Conservation (phyloP, 108 stramenopile species). For the Fragilariopsis cylindrus region DNA sequence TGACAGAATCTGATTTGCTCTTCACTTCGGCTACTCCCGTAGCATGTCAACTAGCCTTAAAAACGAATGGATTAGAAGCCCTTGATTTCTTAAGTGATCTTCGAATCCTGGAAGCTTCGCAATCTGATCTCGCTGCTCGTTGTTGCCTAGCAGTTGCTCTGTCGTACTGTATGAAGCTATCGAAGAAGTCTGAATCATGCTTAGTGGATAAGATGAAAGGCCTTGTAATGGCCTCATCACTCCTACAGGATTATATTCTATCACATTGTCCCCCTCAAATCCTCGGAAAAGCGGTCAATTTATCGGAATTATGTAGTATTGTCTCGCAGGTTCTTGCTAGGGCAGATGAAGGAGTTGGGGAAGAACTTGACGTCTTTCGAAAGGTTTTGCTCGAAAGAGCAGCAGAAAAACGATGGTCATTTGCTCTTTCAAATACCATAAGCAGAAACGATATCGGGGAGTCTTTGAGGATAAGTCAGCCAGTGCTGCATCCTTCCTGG, state of each 20-base stretch:
- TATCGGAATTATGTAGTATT: constrained; percentile 55
- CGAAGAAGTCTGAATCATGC: not conserved
- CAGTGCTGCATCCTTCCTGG: constrained; percentile 68
- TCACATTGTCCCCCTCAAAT: constrained; percentile 33
- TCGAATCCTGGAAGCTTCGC: constrained; percentile 23
- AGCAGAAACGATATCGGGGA: not conserved
- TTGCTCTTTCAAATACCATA: constrained; percentile 12
- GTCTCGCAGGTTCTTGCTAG: constrained; percentile 55
- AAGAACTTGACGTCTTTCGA: constrained; percentile 52
- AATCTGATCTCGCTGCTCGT: constrained; percentile 22
- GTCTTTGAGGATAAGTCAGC: constrained; percentile 20
- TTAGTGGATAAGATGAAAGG: constrained; percentile 23
- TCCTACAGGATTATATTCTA: constrained; percentile 62
- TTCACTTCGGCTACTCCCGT: constrained; percentile 21
- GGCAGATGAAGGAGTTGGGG: constrained; percentile 74
- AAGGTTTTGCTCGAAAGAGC: constrained; percentile 28
- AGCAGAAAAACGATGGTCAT: constrained; percentile 17
- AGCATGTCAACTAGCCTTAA: constrained; percentile 28
- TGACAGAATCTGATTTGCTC: constrained; percentile 17
- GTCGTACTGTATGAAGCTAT: constrained; percentile 28
- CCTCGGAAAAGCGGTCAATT: constrained; percentile 38
- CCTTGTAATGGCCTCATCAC: constrained; percentile 42
- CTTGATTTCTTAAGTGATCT: constrained; percentile 29
- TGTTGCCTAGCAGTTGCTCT: constrained; percentile 37
- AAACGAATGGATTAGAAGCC: constrained; percentile 16